Evolutionary conservation across 139 green algal species (phyloP), one percentile per base, ranked within the genome.

Genomic region (Chlorella sp.): DNA sequence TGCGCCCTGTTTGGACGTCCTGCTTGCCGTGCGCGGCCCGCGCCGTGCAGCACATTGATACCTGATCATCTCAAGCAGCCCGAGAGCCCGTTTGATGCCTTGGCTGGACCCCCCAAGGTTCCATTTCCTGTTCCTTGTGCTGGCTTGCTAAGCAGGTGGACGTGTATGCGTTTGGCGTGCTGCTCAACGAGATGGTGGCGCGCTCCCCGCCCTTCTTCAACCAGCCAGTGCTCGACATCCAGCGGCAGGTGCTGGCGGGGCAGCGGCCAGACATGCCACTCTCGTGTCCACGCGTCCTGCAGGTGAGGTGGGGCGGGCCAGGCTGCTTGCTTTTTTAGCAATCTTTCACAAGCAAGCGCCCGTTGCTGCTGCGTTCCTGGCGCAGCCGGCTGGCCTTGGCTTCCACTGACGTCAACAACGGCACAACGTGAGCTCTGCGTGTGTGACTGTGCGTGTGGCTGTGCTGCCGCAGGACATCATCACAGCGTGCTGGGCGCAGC

Each of bases 151-250:
- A 10, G 1, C 73, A 76, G 72, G 82, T 90, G 31, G 89, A 94
- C 70, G 86, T 95, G 34, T 95, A 95, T 49, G 82, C 86, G 1
- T 94, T 93, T 73, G 89, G 89, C 3, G 77, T 95, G n/a, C 67
- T 94, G 67, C 81, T 95, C 61, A 88, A 88, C 65, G 86, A 91
- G 77, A 83, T 89, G 67, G 24, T 88, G 0, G 63, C 77, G 24
- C 64, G 77, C 31, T n/a, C 74, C 61, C 31, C 31, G 31, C 75
- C 77, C 30, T 80, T 77, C 31, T 14, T 5, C 1, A 62, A 61
- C 10, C 35, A 77, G 49, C 34, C 63, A 24, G 35, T 70, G 62
- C 59, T 2, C 1, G 74, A 77, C 22, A 71, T 83, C 30, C 35
- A 62, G 49, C 31, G 31, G 30, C 36, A 31, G 31, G 83, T 88